These are phyloP conservation scores for Coffea humblotiana DNA, from an alignment of 305 asterid genomes.

Conservation along the genomic window DNA sequence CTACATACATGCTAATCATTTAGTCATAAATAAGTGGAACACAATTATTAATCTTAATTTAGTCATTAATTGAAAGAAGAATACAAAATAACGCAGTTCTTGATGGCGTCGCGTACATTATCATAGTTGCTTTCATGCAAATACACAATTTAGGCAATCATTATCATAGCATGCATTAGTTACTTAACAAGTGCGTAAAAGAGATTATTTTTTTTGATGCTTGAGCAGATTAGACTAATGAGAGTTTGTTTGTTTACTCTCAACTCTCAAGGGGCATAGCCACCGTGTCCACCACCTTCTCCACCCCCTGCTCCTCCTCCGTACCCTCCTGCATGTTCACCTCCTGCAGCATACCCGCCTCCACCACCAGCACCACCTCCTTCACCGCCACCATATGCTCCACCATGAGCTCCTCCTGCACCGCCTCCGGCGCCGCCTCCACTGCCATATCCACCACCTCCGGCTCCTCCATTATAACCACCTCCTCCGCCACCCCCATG, in stretches of 20 bases:
- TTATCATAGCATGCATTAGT: background rate
- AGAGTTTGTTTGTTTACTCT: background rate
- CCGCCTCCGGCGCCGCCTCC: constrained; percentile 22
- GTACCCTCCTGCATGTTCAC: constrained; percentile 28
- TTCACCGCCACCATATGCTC: constrained; percentile 30
- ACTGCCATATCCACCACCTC: constrained; percentile 25
- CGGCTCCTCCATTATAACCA: constrained; percentile 19
- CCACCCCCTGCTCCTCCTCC: constrained; percentile 26
- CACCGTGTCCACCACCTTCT: constrained; percentile 31
- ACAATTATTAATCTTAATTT: too few relatives aligned
- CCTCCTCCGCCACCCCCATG: constrained; percentile 23
- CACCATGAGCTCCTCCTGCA: constrained; percentile 29
- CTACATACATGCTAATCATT: constrained; percentile 1
- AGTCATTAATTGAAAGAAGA: background rate
- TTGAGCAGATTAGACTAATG: background rate
- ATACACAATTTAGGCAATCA: background rate
- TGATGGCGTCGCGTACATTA: background rate
- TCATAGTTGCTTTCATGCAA: constrained; percentile 9
- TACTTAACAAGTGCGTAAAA: background rate
- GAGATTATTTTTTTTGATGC: background rate
- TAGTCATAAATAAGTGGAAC: background rate
- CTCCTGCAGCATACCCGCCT: constrained; percentile 19
- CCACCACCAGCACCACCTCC: constrained; percentile 30
- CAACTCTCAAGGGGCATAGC: constrained; percentile 26
- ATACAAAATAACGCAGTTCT: background rate